A percentile compares a stretch with the other conserved stretches of the same genome.
Evolutionary conservation across 805 yeast genomes (phyloP).

Genomic region (Lipomyces orientalis): DNA sequence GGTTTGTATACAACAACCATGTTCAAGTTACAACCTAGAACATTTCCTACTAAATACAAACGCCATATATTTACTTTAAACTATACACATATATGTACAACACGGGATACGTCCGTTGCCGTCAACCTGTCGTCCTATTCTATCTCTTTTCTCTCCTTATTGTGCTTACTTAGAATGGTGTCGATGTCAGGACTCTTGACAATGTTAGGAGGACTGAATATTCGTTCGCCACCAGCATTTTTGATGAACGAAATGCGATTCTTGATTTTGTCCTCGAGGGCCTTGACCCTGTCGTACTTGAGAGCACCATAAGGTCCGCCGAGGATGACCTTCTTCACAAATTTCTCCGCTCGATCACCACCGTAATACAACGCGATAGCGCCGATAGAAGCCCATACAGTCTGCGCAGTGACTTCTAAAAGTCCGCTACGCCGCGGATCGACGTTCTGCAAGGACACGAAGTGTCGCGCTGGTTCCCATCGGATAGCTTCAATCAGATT

Average conservation of each 20-base stretch:
- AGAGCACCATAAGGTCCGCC: slow-evolving; percentile 29
- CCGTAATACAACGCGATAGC: slow-evolving; percentile 70
- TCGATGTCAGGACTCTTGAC: background rate
- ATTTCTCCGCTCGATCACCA: slow-evolving; percentile 59
- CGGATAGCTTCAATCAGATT: slow-evolving; percentile 14
- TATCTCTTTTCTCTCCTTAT: background rate
- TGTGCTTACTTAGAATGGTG: slow-evolving; percentile 1
- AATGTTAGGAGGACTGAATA: background rate
- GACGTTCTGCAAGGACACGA: slow-evolving; percentile 3
- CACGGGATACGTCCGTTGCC: background rate
- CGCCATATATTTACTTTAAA: background rate
- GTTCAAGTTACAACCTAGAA: background rate
- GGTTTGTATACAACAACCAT: background rate
- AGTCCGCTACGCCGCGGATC: slow-evolving; percentile 23
- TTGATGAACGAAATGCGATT: background rate
- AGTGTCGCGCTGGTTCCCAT: slow-evolving; percentile 19
- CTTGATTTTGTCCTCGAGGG: slow-evolving; percentile 1
- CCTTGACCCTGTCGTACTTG: background rate
- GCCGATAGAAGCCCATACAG: slow-evolving; percentile 67
- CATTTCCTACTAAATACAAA: background rate
- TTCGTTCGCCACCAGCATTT: background rate
- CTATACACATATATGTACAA: background rate
- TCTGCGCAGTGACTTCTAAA: slow-evolving; percentile 43
- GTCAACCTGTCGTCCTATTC: background rate
- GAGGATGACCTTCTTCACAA: slow-evolving; percentile 40